Evolutionary conservation across 2,329 filamentous ascomycete species (phyloP), one percentile per base, ranked within the genome.

Genomic region (Cercospora brassicicola): DNA sequence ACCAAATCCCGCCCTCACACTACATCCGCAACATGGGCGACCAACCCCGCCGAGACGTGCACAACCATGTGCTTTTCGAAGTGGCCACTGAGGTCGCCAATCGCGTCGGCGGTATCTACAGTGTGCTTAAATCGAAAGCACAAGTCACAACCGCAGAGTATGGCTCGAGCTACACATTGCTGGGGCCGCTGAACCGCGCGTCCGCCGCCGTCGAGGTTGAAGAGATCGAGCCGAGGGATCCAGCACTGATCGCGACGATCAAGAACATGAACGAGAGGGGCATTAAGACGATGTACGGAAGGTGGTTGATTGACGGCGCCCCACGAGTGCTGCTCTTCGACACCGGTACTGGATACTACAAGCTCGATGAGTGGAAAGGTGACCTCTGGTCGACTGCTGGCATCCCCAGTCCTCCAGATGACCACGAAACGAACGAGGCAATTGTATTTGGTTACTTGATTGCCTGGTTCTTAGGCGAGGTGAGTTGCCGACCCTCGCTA

Each of bases 181-280:
- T 99, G 79, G 95, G 95, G 1, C 95, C 95, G 67, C 89, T 96
- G 79, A 97, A 98, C 82, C 90, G 91, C 79, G 87, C 90, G 76
- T 97, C 95, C 73, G 95, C 95, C 64, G 92, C 93, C n/a, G 94
- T 98, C 75, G 95, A 99, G 84, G 95, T 99, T 69, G 95, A 99
- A 84, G 91, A 93, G 79, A 87, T 98, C 75, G 90, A 92, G 74
- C 94, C 95, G 51, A 90, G 90, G 67, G 91, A 91, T 75, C 91
- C 90, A 48, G 91, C 92, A 70, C 84, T 99, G 72, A 84, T 90
- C 62, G 87, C 89, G 59, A 97, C 94, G 13, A 96, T 99, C 78
- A 87, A 91, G 78, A 90, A 93, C 59, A 99, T 99, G 95, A 91
- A 90, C 78, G 92, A 96, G 61, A 90, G 95, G 68, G 95, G 95